Base-by-base conservation (phyloP, 2,329 filamentous ascomycete genomes). In the Neonectria sp. region DNA sequence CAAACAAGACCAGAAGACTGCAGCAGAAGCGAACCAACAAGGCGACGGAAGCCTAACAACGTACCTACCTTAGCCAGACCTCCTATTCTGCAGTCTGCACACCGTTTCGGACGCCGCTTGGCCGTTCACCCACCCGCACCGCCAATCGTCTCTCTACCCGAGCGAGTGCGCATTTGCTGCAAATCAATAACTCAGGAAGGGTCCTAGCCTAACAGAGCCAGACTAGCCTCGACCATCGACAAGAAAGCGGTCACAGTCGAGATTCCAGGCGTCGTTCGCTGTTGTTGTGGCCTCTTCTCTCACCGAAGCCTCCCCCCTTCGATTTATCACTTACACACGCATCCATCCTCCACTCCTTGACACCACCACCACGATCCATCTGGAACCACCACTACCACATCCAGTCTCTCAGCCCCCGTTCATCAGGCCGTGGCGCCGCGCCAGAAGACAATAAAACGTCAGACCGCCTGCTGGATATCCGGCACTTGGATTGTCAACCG, bases 391-490 rank as follows among this genome's bases (percentile, higher is more conserved):
- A 55, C 57, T 31, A 62, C 46, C 70, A 40, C 12, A 15, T 40
- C 13, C 35, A 35, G 33, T 40, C 9, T 46, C 70, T 68, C 62
- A 67, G 61, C 70, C 69, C 59, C 63, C 63, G 67, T 31, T 69
- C 64, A 71, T 71, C 61, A 68, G 53, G 56, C 65, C 59, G 53
- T 66, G 60, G 63, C 51, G 67, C 68, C 67, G 67, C 68, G 59
- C 72, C 69, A 69, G 64, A 67, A 70, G 59, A 68, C 70, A 72
- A 74, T 65, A 73, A 74, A 73, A 73, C 70, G 67, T 64, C 72
- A 74, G 72, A 74, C 72, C 72, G 72, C 72, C 71, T 73, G 59
- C 68, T 58, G 21, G 43, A 60, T 52, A 56, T 45, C 33, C 52
- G 43, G 63, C 56, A 40, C 27, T 63, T 66, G 62, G 56, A 52